Percentiles rank a stretch among this genome's conserved stretches.
Conservation (phyloP, 768 basidiomycete genomes). For the Infundibulicybe gibba region DNA sequence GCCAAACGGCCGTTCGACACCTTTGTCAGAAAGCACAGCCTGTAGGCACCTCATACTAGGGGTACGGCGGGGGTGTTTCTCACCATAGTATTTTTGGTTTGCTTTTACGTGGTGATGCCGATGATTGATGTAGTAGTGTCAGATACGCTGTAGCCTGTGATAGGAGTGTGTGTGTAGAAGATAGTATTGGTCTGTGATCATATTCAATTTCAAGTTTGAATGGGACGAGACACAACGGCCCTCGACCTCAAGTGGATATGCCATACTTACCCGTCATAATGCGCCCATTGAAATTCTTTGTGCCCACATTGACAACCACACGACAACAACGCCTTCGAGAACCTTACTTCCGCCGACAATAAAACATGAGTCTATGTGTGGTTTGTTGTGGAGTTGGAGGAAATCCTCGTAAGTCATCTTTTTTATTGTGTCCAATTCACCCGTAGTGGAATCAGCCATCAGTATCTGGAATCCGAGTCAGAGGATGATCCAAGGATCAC, state of each 20-base stretch:
- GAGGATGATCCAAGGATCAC: constrained; percentile 91
- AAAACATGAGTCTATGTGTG: constrained; percentile 89
- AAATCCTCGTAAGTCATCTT: constrained; percentile 81
- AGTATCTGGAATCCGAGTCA: constrained; percentile 93
- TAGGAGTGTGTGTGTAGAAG: too few relatives aligned
- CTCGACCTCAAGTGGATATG: too few relatives aligned
- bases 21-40: constrained; percentile 74
- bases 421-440: constrained; percentile 95
- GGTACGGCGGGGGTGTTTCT: too few relatives aligned
- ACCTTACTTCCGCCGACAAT: constrained; percentile 90
- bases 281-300: constrained; percentile 92
- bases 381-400: constrained; percentile 39
- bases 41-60: constrained; percentile 57
- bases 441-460: constrained; percentile 92
- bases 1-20: constrained; percentile 71
- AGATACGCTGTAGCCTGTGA: too few relatives aligned
- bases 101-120: too few relatives aligned
- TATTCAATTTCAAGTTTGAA: too few relatives aligned
- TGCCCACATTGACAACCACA: constrained; percentile 89
- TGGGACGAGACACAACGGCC: too few relatives aligned
- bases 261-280: constrained; percentile 88
- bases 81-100: too few relatives aligned
- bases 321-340: constrained; percentile 89
- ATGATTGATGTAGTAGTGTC: too few relatives aligned
- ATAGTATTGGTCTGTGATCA: too few relatives aligned